Conservation (phyloP, 1,139 yeast species). For the Debaryomyces udenii region DNA sequence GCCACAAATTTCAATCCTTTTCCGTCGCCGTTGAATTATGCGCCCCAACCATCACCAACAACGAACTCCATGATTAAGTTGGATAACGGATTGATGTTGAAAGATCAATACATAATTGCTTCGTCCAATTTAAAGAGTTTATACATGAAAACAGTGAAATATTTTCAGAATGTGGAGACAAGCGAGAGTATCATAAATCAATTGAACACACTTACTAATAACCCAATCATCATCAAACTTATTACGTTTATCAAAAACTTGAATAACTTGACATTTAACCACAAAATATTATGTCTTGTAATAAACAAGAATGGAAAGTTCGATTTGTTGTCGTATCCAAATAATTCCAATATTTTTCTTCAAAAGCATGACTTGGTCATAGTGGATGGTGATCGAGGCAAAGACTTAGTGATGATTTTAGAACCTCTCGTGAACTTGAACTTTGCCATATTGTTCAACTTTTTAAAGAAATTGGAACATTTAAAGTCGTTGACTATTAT, state of each 20-base stretch:
- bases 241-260: constrained; percentile 46
- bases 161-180: constrained; percentile 47
- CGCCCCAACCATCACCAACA: constrained; percentile 6
- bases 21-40: constrained; percentile 4
- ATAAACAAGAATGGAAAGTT: constrained; percentile 60
- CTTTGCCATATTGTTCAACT: constrained; percentile 75
- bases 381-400: constrained; percentile 56
- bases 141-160: constrained; percentile 46
- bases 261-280: constrained; percentile 46
- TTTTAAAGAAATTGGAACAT: constrained; percentile 76
- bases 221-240: constrained; percentile 36
- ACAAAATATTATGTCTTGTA: constrained; percentile 49
- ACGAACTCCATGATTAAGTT: constrained; percentile 30
- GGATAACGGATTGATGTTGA: constrained; percentile 60
- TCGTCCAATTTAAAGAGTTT: constrained; percentile 51
- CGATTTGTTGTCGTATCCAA: constrained; percentile 50
- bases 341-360: constrained; percentile 54
- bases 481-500: constrained; percentile 67
- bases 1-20: constrained; percentile 2
- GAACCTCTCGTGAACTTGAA: constrained; percentile 48
- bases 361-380: constrained; percentile 49
- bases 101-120: constrained; percentile 54
- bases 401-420: constrained; percentile 53
- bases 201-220: constrained; percentile 33
- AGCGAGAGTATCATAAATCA: constrained; percentile 39